Evolutionary conservation across 129 eudicot species (phyloP), one percentile per base, ranked within the genome.

Genomic region (Centrapalus pauciflorus): DNA sequence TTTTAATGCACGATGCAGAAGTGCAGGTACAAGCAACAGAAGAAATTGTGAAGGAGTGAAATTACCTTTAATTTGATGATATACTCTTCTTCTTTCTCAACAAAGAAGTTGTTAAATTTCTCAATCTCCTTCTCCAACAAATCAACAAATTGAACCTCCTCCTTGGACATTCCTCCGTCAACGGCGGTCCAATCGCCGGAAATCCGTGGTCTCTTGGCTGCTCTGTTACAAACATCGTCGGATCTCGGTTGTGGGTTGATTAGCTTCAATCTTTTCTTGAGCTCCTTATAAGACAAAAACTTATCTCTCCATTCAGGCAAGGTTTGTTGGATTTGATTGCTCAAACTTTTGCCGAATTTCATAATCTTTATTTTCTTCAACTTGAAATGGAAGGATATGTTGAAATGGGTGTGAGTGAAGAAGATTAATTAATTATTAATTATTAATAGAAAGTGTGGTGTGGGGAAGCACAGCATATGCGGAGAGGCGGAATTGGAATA

Each of bases 301-400:
- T 90, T 87, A 78, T 90, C 97, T 19, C 86, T 64, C 97, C 97
- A 90, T 46, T 84, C 93, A 5, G 97, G 97, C 74, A 90, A 67
- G 1, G 95, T 90, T 70, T 85, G 87, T 27, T 87, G 95, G 27
- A 90, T 87, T 81, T 84, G 93, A 51, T 80, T 82, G 72, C 93
- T 87, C 71, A 90, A 50, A 43, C 89, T 87, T 79, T 90, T 90
- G 29, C 97, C 89, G 51, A 90, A 90, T 90, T 90, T 90, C 97
- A 90, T 89, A 16, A n/a, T 2, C 56, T 43, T 28, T 48, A 9
- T n/a, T n/a, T n/a, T n/a, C n/a, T n/a, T n/a, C n/a, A n/a, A n/a
- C n/a, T n/a, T n/a, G n/a, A n/a, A n/a, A n/a, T n/a, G n/a, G n/a
- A n/a, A n/a, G n/a, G n/a, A n/a, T n/a, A n/a, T n/a, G n/a, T 64